Evolutionary conservation across 192 early-diverging fungal species (phyloP).

Genomic region (Chytriomyces sp.): DNA sequence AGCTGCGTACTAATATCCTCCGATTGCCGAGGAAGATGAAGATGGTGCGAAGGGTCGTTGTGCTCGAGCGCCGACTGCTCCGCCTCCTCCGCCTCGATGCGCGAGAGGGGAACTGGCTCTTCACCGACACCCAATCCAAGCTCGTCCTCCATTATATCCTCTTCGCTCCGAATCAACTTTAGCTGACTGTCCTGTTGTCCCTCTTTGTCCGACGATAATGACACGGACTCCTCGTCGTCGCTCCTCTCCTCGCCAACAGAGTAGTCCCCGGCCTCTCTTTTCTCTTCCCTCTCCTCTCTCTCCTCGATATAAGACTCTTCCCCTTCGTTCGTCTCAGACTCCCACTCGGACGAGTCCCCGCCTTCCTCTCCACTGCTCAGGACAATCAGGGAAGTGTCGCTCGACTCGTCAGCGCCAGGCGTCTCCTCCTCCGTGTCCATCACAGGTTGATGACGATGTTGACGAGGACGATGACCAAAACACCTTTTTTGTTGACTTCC

Average conservation of each 20-base stretch:
- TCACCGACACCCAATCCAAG: background rate
- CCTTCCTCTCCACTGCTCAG: background rate
- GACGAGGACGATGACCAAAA: too few species aligned
- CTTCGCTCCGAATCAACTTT: background rate
- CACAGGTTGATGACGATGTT: background rate
- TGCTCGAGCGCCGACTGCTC: background rate
- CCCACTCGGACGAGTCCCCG: too few species aligned
- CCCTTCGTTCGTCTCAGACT: background rate
- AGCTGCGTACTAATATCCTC: too few species aligned
- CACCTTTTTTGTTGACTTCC: too few species aligned
- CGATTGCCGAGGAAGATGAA: too few species aligned
- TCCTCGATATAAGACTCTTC: background rate
- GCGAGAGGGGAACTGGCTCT: background rate
- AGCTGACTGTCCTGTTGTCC: background rate
- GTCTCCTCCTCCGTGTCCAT: background rate
- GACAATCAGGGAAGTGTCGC: background rate
- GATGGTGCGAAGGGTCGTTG: background rate
- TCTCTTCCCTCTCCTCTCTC: background rate
- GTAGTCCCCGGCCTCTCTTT: background rate
- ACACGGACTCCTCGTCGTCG: background rate
- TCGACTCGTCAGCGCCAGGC: background rate
- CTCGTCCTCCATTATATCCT: background rate
- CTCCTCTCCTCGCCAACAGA: background rate
- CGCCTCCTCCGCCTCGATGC: background rate
- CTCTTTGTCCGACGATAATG: background rate